These are phyloP conservation scores for Claviceps arundinis DNA, from an alignment of 2,329 filamentous ascomycete genomes.

Conservation along the genomic window DNA sequence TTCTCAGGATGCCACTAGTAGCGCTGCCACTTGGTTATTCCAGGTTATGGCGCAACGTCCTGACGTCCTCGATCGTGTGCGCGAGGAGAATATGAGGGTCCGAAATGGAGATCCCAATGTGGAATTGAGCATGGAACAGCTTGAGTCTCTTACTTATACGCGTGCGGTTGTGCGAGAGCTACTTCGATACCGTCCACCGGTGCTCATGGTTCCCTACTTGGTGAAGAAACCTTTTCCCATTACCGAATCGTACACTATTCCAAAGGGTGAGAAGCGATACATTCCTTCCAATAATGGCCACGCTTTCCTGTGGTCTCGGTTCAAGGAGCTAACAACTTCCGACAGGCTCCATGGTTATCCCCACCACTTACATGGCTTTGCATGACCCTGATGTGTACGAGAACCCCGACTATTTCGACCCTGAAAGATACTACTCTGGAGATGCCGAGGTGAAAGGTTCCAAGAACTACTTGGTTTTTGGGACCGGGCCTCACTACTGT, in stretches of 20 bases:
- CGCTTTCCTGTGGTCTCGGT: background rate
- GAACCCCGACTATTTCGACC: slow-evolving; percentile 77
- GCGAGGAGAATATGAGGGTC: slow-evolving; percentile 73
- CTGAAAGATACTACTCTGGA: slow-evolving; percentile 81
- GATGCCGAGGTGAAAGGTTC: slow-evolving; percentile 72
- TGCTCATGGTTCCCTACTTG: slow-evolving; percentile 92
- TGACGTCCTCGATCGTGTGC: slow-evolving; percentile 79
- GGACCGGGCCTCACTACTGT: slow-evolving; percentile 92
- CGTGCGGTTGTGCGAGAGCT: slow-evolving; percentile 84
- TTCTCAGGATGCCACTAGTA: slow-evolving; percentile 92
- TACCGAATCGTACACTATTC: slow-evolving; percentile 74
- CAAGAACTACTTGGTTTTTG: slow-evolving; percentile 97
- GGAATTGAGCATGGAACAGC: slow-evolving; percentile 64
- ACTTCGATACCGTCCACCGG: slow-evolving; percentile 85
- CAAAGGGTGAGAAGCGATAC: slow-evolving; percentile 50
- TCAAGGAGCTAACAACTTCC: background rate
- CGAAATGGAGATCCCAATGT: slow-evolving; percentile 63
- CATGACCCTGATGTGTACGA: slow-evolving; percentile 89
- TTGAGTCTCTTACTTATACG: slow-evolving; percentile 82
- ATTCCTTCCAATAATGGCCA: background rate
- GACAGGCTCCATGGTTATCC: slow-evolving; percentile 78
- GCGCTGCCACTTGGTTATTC: slow-evolving; percentile 88
- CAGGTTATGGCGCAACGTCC: slow-evolving; percentile 87
- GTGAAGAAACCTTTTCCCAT: slow-evolving; percentile 94
- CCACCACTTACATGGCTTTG: slow-evolving; percentile 78